phyloP scores from a whole-genome alignment of 1,284 basidiomycete genomes.

The Ustilago loliicola region DNA sequence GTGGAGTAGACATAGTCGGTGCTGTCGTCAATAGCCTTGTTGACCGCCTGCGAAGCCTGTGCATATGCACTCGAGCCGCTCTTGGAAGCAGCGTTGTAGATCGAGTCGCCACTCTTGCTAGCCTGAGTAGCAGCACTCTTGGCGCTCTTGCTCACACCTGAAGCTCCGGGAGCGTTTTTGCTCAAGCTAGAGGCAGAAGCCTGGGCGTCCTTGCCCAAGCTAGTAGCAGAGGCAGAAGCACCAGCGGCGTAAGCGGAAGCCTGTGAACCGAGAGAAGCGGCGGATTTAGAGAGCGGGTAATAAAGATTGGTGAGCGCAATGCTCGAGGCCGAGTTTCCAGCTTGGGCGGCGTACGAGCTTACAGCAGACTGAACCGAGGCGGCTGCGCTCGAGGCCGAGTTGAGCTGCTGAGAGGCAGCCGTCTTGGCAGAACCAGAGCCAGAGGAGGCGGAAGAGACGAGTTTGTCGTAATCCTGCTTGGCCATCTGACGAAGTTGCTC shows the following conservation, averaged over 20 bases:
- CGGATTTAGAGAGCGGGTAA: conserved; percentile 55
- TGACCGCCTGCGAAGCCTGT: conserved; percentile 52
- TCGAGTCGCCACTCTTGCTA: conserved; percentile 47
- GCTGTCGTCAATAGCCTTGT: conserved; percentile 54
- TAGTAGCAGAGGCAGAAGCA: conserved; percentile 31
- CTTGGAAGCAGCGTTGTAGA: conserved; percentile 52
- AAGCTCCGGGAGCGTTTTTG: conserved; percentile 42
- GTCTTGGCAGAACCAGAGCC: conserved; percentile 39
- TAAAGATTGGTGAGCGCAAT: conserved; percentile 59
- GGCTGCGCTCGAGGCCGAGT: conserved; percentile 50
- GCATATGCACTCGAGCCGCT: conserved; percentile 50
- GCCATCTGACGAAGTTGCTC: conserved; percentile 67
- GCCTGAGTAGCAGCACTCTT: conserved; percentile 51
- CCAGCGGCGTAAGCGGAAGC: conserved; percentile 49
- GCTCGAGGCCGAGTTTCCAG: conserved; percentile 40
- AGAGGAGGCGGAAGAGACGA: conserved; percentile 47
- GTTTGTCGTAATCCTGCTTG: conserved; percentile 62
- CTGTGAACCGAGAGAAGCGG: conserved; percentile 50
- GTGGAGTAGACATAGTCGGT: conserved; percentile 68
- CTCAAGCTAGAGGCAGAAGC: conserved; percentile 33
- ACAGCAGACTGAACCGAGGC: conserved; percentile 60
- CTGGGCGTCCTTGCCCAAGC: conserved; percentile 30
- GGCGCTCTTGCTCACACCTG: conserved; percentile 40
- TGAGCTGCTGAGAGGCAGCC: conserved; percentile 45
- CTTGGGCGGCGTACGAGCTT: conserved; percentile 51